Percentiles rank a stretch among this genome's conserved stretches.
Conservation (phyloP, 495 filamentous ascomycete species). For the Tuber magnatum region DNA sequence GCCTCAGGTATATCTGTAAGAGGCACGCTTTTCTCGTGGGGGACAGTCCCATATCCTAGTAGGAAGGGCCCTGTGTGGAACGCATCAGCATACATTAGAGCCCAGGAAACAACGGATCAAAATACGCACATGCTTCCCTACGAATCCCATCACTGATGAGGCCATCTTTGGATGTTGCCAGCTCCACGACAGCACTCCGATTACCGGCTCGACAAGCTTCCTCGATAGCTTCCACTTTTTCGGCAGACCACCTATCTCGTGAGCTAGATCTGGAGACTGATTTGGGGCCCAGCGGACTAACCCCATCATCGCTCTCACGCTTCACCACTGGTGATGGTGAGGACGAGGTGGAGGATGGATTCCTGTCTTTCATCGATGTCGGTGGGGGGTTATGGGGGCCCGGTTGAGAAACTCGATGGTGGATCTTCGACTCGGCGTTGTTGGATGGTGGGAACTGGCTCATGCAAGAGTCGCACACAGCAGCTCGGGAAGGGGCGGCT, state of each 20-base stretch:
- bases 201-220: conserved; percentile 61
- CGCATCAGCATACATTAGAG: conserved; percentile 17
- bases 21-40: conserved; percentile 22
- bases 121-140: conserved; percentile 70
- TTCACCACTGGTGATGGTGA: neutral
- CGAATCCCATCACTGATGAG: conserved; percentile 75
- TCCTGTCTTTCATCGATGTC: neutral
- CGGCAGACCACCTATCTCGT: conserved; percentile 1
- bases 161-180: conserved; percentile 68
- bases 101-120: conserved; percentile 13
- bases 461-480: neutral
- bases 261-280: neutral
- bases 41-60: conserved; percentile 26
- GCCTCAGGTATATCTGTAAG: conserved; percentile 25
- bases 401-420: neutral
- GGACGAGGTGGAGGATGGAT: neutral
- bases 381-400: neutral
- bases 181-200: conserved; percentile 53
- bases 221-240: conserved; percentile 51
- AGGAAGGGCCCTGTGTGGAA: conserved; percentile 36
- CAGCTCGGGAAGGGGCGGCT: neutral
- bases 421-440: neutral
- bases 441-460: neutral
- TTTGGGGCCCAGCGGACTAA: neutral
- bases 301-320: neutral